Percentiles rank a stretch among this genome's conserved stretches.
phyloP scores from a whole-genome alignment of 257 asterid species.

The Catharanthus roseus region DNA sequence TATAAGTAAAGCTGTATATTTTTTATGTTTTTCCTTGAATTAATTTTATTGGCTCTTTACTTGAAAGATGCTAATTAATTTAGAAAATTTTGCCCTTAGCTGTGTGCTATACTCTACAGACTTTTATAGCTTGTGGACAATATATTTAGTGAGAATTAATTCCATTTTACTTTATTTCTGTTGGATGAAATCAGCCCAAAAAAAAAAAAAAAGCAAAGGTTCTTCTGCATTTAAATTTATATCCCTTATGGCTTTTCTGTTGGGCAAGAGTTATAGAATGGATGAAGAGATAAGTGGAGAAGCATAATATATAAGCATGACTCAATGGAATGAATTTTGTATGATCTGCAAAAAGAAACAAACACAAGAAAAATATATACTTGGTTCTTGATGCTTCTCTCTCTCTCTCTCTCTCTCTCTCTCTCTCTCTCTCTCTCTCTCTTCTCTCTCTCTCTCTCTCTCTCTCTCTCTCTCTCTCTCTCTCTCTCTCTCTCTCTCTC shows the following conservation, averaged over 20 bases:
- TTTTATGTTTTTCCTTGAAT: too few species aligned
- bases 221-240: not conserved
- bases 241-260: not conserved
- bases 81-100: not conserved
- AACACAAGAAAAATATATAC: not conserved
- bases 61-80: not conserved
- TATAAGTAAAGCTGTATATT: too few species aligned
- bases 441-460: too few species aligned
- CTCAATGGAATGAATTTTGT: not conserved
- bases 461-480: too few species aligned
- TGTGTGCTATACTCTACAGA: not conserved
- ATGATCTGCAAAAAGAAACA: too few species aligned
- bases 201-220: too few species aligned
- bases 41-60: not conserved
- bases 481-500: too few species aligned
- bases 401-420: too few species aligned
- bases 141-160: not conserved
- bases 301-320: not conserved
- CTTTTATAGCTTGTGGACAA: not conserved
- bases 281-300: not conserved
- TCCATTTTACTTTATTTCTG: not conserved
- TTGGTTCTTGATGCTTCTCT: not conserved
- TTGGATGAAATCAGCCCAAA: not conserved
- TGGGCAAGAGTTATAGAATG: not conserved
- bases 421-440: too few species aligned